Evolutionary conservation across 73 alveolate species (phyloP).

Genomic region (Paramecium sonneborni): DNA sequence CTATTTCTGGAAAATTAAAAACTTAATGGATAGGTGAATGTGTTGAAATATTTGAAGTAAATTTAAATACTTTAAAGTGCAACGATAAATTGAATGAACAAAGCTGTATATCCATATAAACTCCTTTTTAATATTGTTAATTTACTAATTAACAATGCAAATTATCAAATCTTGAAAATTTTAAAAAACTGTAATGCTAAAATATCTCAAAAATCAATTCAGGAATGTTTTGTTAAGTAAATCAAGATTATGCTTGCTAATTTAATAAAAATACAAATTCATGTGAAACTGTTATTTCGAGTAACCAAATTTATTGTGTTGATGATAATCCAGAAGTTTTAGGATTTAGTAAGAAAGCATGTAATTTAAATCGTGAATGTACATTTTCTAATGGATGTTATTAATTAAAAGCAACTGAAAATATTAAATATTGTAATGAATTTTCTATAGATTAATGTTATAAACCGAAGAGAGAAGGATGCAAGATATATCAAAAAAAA

Average conservation of each 20-base stretch:
- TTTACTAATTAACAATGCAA: too few species aligned
- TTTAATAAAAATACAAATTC: too few species aligned
- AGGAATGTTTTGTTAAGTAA: neutral
- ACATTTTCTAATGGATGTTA: neutral
- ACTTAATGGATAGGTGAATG: too few species aligned
- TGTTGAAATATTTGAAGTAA: too few species aligned
- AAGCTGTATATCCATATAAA: neutral
- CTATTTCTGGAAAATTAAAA: too few species aligned
- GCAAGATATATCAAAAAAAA: neutral
- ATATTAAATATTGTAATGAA: too few species aligned
- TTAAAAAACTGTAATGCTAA: too few species aligned
- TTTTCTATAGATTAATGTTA: neutral
- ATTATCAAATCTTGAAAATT: too few species aligned
- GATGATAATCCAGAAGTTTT: neutral
- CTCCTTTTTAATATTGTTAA: neutral
- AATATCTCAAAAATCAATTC: neutral
- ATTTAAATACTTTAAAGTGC: too few species aligned
- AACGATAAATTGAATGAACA: neutral
- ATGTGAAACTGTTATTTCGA: too few species aligned
- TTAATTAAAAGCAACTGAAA: neutral
- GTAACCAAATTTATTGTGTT: neutral
- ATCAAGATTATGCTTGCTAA: neutral
- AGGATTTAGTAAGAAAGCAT: neutral
- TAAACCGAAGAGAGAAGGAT: neutral
- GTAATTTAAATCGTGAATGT: neutral